These are phyloP conservation scores for Bruguiera hainesii DNA, from an alignment of 441 rosid species.

Conservation along the genomic window DNA sequence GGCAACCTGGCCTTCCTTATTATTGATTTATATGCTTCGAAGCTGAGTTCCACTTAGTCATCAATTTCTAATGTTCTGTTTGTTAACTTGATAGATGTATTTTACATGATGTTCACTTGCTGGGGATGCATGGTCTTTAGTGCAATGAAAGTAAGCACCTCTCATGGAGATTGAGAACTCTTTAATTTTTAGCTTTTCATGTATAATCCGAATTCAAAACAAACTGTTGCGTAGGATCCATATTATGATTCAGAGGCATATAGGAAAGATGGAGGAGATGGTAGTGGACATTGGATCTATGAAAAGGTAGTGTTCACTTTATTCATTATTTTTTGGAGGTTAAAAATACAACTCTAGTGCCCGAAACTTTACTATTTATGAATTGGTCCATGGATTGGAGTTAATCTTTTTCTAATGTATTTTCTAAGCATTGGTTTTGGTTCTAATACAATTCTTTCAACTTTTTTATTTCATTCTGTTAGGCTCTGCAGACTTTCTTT, in stretches of 20 bases:
- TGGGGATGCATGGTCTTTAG: slow-evolving; percentile 90
- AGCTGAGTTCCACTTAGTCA: not conserved
- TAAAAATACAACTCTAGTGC: too few relatives aligned
- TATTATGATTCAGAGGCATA: slow-evolving; percentile 81
- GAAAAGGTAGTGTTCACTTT: slow-evolving; percentile 49
- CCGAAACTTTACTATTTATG: too few relatives aligned
- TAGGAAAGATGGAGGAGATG: slow-evolving; percentile 91
- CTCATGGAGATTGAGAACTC: too few relatives aligned
- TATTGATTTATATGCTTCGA: not conserved
- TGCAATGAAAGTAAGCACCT: slow-evolving; percentile 55
- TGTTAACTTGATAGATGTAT: slow-evolving; percentile 44
- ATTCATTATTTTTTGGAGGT: not conserved
- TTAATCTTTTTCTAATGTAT: too few relatives aligned
- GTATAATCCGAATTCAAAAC: not conserved
- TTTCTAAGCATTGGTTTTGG: too few relatives aligned
- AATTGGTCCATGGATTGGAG: too few relatives aligned
- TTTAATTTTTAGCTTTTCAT: not conserved
- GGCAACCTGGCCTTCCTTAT: not conserved
- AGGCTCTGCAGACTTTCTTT: too few relatives aligned
- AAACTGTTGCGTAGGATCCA: slow-evolving; percentile 54
- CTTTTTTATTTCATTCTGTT: too few relatives aligned
- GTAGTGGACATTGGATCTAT: slow-evolving; percentile 78
- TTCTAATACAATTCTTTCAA: too few relatives aligned
- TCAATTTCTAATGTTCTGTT: not conserved
- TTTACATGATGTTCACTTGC: slow-evolving; percentile 81